A percentile compares a stretch with the other conserved stretches of the same genome.
These are phyloP conservation scores for Trichophyton equinum DNA, from an alignment of 2,329 filamentous ascomycete genomes.

Conservation along the genomic window DNA sequence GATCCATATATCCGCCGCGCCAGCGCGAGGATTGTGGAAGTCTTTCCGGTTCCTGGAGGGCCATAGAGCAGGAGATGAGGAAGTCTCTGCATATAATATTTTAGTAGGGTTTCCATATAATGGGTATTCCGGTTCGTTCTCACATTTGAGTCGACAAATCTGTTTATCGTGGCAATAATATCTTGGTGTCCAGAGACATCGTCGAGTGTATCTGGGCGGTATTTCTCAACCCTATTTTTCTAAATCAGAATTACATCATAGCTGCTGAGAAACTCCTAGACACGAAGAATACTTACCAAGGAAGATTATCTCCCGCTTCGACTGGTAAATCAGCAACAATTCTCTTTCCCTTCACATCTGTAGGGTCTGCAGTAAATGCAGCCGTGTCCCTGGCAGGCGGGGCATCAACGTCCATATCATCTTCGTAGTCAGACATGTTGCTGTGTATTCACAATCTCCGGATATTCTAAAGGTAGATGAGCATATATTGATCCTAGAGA, in stretches of 20 bases:
- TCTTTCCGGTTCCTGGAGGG: slow-evolving; percentile 93
- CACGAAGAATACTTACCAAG: slow-evolving; percentile 52
- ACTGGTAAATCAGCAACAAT: slow-evolving; percentile 86
- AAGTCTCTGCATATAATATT: slow-evolving; percentile 44
- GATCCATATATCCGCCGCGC: slow-evolving; percentile 84
- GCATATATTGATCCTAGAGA: background rate
- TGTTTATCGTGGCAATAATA: slow-evolving; percentile 94
- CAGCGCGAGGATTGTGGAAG: slow-evolving; percentile 86
- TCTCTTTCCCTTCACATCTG: slow-evolving; percentile 64
- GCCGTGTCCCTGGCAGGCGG: slow-evolving; percentile 39
- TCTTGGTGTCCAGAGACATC: slow-evolving; percentile 96
- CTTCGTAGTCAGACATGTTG: slow-evolving; percentile 44
- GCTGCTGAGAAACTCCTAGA: background rate
- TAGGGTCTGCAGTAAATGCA: slow-evolving; percentile 57
- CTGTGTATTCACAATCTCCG: background rate
- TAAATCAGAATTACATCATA: slow-evolving; percentile 13
- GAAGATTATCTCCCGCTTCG: slow-evolving; percentile 83
- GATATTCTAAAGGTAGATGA: background rate
- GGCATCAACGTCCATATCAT: slow-evolving; percentile 58
- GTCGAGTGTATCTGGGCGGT: slow-evolving; percentile 72
- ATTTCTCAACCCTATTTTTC: slow-evolving; percentile 75
- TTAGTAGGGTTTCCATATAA: background rate
- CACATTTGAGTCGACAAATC: slow-evolving; percentile 85
- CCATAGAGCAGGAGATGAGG: slow-evolving; percentile 95
- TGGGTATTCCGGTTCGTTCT: slow-evolving; percentile 8